phyloP scores from a whole-genome alignment of 2,329 filamentous ascomycete species.

The Aspergillus clavatus region DNA sequence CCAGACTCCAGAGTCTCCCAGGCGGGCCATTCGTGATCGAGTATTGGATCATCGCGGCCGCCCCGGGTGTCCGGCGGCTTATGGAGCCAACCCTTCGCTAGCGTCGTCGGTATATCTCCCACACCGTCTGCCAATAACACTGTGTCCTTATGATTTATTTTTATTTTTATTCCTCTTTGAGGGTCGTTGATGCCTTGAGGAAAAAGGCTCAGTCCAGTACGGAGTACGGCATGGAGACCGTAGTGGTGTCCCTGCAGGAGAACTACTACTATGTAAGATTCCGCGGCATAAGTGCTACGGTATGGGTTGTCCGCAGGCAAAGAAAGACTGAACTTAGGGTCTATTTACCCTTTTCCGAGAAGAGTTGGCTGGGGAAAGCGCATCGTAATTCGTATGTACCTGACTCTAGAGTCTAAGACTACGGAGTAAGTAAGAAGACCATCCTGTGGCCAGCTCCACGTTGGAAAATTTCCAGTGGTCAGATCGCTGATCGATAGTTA shows the following conservation, averaged over 20 bases:
- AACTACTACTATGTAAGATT: neutral
- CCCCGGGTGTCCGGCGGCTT: conserved; percentile 25
- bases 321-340: too few species aligned
- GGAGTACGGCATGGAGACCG: neutral
- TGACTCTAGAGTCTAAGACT: conserved; percentile 2
- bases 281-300: too few species aligned
- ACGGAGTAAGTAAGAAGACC: too few species aligned
- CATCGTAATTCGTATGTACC: conserved; percentile 3
- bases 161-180: too few species aligned
- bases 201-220: conserved; percentile 8
- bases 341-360: conserved; percentile 13
- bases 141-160: neutral
- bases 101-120: conserved; percentile 20
- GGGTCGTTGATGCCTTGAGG: too few species aligned
- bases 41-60: neutral
- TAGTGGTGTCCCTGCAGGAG: neutral
- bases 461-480: conserved; percentile 21
- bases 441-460: conserved; percentile 20
- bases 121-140: conserved; percentile 18
- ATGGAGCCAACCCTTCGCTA: conserved; percentile 23
- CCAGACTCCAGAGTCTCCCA: neutral
- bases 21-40: neutral
- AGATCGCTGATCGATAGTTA: too few species aligned
- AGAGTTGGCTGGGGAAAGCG: conserved; percentile 16
- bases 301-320: conserved; percentile 10